Base-by-base conservation (phyloP, 371 early-diverging fungal genomes). In the Circinella umbellata region DNA sequence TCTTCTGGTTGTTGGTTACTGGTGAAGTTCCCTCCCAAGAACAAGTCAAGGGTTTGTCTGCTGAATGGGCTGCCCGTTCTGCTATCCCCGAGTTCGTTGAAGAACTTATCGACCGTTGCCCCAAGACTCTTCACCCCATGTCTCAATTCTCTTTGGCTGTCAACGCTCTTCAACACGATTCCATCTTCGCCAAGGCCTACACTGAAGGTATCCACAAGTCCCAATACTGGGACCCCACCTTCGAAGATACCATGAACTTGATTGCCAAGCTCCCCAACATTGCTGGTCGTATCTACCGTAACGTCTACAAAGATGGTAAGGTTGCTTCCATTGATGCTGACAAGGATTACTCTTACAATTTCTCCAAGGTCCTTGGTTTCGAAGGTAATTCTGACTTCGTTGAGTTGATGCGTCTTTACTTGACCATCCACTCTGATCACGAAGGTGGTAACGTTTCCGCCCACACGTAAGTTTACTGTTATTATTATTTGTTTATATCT, bases 401-500 rank as follows among this genome's bases (percentile, higher is more conserved):
- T 70, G 98, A 99, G 82, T 90, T 99, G 78, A 95, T 99, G 95
- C 95, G 98, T 75, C 88, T 99, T 69, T 99, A 99, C 91, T 88
- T 99, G 79, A 95, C 96, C 81, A 98, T 99, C 82, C 99, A 99
- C 94, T 95, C 97, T 75, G 99, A 99, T 85, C 99, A 99, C 92
- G 99, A 99, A 90, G 99, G 99, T 86, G 99, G 99, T 74, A 99
- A 99, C 86, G 99, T 98, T 85, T 96, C 92, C 64, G 95, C 95
- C 68, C 94, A 92, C 86, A 92, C 94, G 82, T 92, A 91, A 76
- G 82, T 77, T 14, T 51, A 17, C 15, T 13, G 10, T 18, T 46
- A 34, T 64, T 53, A 36, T 63, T 13, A 15, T 15, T n/a, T 14
- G 5, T 51, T 64, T 64, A 10, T 51, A 27, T 64, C 15, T 34